Base-by-base conservation (phyloP, 163 green algal genomes). In the Scenedesmus sp. region DNA sequence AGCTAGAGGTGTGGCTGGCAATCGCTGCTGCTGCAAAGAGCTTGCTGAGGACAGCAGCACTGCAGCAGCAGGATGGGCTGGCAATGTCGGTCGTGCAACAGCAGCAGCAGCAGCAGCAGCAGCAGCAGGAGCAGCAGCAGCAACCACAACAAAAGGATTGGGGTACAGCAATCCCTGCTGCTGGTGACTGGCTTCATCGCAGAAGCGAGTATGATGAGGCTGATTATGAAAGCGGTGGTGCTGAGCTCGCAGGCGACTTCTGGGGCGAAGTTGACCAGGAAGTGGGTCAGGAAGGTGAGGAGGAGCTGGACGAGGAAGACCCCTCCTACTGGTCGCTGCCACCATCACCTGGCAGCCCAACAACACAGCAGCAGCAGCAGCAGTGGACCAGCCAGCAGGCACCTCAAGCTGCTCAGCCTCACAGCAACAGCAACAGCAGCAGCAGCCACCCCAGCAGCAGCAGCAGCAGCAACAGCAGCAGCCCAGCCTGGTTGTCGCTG, bases 371-470 rank as follows among this genome's bases (percentile, higher is more conserved):
- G 46, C 80, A 68, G 56, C 56, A 85, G 79, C 79, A 86, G 80
- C 43, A 86, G 26, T 61, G 42, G 40, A 1, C 0, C 13, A 18
- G 56, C 24, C 59, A 72, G 22, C 59, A 72, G 59, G 59, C 59
- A 72, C 26, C 0, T 70, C 9, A 53, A 86, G 44, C 46, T 40
- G 24, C 2, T 59, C 3, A 10, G 42, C 37, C 44, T n/a, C 20
- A 33, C 59, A 86, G 80, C 46, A 72, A 24, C 59, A 86, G 80
- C 80, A 86, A 43, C 43, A 86, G 53, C 59, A 86, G 80, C 80
- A 86, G 42, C 43, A 86, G 53, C 56, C 3, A 40, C n/a, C 79
- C 79, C 46, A 56, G 59, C 59, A 86, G 80, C 80, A 33, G 49
- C 49, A 83, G 26, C 80, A 86, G 80, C 43, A 86, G 26, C 46